Evolutionary conservation across 179 eudicot genomes (phyloP), one percentile per base, ranked within the genome.

Genomic region (Vitellaria paradoxa): DNA sequence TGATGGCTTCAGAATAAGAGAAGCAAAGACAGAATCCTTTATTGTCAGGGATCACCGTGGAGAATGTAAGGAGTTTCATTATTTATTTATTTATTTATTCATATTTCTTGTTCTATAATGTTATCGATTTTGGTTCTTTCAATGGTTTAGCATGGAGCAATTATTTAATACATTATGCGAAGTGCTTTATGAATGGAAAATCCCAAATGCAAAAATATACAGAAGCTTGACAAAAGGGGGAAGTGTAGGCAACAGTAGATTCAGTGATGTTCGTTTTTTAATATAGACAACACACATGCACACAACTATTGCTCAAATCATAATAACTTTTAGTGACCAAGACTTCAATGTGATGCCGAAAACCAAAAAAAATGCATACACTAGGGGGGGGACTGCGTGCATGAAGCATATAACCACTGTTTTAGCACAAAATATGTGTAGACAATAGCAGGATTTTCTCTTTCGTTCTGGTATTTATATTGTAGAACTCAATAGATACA

Each of bases 31-130:
- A 0, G 97, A 91, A 57, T 83, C 95, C 5, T 93, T 95, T 76
- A 75, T 89, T 74, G 97, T 95, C 79, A 84, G 91, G 83, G 99
- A 95, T 84, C 97, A 89, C 76, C 97, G 99, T 76, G 95, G 95
- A 81, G 93, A 93, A 84, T 79, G 99, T 93, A 80, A 93, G 97
- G 81, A 79, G 67, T 49, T 63, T 56, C n/a, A 12, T 9, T 57
- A 12, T 12, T 7, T 50, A 50, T 0, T 55, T 18, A n/a, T n/a
- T n/a, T n/a, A n/a, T n/a, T n/a, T n/a, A n/a, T 56, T 6, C 12
- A 23, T 71, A 9, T 55, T n/a, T 26, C 10, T 49, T 68, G 11
- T 72, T 65, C 49, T 30, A 4, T 57, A 57, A 5, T 23, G 15
- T 0, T n/a, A 49, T 24, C 42, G 6, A 75, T 59, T 46, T 63